Evolutionary conservation across 345 rosid species (phyloP).

Genomic region (Aquilaria yunnanensis): DNA sequence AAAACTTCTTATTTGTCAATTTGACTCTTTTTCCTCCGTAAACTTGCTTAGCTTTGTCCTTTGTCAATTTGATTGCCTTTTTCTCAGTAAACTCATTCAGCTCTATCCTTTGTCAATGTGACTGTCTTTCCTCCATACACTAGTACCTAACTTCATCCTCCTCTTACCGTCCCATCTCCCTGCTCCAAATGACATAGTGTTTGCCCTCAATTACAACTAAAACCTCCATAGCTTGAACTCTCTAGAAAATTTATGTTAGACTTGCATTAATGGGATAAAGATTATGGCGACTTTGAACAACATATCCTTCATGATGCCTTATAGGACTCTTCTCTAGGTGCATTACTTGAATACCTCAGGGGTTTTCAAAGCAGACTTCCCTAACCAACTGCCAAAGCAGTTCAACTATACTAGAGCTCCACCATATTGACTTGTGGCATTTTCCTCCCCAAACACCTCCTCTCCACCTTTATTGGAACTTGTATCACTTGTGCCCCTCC

Average conservation of each 20-base stretch:
- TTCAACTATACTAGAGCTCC: conserved; percentile 69
- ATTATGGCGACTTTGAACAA: conserved; percentile 57
- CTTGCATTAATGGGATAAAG: conserved; percentile 46
- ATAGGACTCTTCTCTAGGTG: conserved; percentile 52
- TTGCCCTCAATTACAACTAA: conserved; percentile 29
- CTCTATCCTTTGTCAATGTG: no score
- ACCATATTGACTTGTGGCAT: conserved; percentile 46
- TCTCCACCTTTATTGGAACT: conserved; percentile 17
- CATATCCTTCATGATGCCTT: conserved; percentile 48
- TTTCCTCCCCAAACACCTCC: conserved; percentile 49
- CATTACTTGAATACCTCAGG: conserved; percentile 48
- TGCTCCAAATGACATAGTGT: conserved; percentile 46
- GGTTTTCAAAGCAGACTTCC: conserved; percentile 49
- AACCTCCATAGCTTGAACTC: conserved; percentile 42
- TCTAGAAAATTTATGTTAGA: conserved; percentile 31
- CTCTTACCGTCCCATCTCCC: conserved; percentile 46
- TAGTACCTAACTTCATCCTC: conserved; percentile 41
- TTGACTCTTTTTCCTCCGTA: no score
- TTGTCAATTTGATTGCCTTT: no score
- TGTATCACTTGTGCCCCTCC: conserved; percentile 58
- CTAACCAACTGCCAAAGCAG: conserved; percentile 46
- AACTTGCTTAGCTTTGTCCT: no score
- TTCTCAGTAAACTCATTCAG: no score
- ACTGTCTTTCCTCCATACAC: no score
- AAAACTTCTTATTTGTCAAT: no score